A percentile compares a stretch with the other conserved stretches of the same genome.
phyloP scores from a whole-genome alignment of 116 monocot genomes.

The Zostera marina region DNA sequence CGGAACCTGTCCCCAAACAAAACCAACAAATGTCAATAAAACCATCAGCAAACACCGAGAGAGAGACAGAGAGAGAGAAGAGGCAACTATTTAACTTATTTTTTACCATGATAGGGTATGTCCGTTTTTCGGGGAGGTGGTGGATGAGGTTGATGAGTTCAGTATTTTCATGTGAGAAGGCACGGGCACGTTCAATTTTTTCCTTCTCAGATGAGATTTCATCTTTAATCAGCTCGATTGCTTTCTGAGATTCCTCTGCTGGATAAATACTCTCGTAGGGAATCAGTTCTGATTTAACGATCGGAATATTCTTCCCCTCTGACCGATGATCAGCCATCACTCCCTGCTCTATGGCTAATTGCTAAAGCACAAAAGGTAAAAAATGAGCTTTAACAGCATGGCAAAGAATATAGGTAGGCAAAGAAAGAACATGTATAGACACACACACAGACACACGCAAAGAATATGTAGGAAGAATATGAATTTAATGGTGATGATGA shows the following conservation, averaged over 20 bases:
- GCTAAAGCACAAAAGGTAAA: too few species aligned
- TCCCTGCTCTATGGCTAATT: too few species aligned
- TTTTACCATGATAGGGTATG: constrained; percentile 60
- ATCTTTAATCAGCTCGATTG: constrained; percentile 28
- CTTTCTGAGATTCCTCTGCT: constrained; percentile 37
- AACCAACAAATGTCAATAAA: too few species aligned
- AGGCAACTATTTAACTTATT: constrained; percentile 8
- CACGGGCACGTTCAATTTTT: constrained; percentile 35
- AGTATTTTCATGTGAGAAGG: constrained; percentile 55
- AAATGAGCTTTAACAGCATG: too few species aligned
- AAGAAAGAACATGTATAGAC: too few species aligned
- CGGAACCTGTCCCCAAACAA: constrained; percentile 43
- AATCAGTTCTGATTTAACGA: not conserved
- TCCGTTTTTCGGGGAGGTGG: constrained; percentile 65
- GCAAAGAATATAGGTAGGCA: too few species aligned
- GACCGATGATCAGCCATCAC: too few species aligned
- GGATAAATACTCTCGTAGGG: constrained; percentile 27
- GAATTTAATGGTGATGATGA: too few species aligned
- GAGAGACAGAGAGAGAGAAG: not conserved
- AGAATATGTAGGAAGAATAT: too few species aligned
- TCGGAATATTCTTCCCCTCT: not conserved
- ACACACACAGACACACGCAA: too few species aligned
- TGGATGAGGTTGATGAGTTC: constrained; percentile 55
- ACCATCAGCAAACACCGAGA: too few species aligned
- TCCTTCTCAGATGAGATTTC: constrained; percentile 35